These are phyloP conservation scores for Echeveria elegans DNA, from an alignment of 164 flowering plant genomes.

Conservation along the genomic window DNA sequence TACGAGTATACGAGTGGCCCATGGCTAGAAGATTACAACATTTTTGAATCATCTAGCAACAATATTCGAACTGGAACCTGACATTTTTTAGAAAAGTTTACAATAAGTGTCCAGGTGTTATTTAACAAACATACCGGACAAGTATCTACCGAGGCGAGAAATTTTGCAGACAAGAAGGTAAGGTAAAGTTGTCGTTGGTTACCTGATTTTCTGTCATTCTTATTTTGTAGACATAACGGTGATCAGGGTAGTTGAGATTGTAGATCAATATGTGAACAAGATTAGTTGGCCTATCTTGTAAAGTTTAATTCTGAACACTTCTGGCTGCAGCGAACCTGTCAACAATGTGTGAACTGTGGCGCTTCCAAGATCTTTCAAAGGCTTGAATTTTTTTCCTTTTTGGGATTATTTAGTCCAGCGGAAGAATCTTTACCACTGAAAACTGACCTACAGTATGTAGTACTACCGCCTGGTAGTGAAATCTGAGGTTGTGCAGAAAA, in stretches of 20 bases:
- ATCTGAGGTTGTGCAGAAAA: conserved; percentile 27
- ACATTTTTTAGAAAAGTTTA: background rate
- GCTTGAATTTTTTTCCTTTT: background rate
- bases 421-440: conserved; percentile 32
- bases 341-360: conserved; percentile 21
- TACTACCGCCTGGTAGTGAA: conserved; percentile 34
- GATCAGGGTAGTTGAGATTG: background rate
- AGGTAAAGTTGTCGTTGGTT: background rate
- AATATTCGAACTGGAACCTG: background rate
- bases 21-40: background rate
- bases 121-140: background rate
- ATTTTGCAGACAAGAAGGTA: background rate
- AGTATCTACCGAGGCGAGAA: background rate
- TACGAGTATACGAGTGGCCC: background rate
- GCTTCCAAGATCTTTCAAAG: conserved; percentile 14
- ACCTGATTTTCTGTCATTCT: background rate
- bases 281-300: background rate
- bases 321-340: conserved; percentile 11
- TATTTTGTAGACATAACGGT: background rate
- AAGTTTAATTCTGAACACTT: background rate
- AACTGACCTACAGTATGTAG: too few relatives aligned
- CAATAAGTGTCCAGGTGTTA: background rate
- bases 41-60: background rate
- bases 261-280: background rate
- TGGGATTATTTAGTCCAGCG: conserved; percentile 10